Evolutionary conservation across 495 filamentous ascomycete genomes (phyloP), one percentile per base, ranked within the genome.

Genomic region (Pseudotulostoma volvatum): DNA sequence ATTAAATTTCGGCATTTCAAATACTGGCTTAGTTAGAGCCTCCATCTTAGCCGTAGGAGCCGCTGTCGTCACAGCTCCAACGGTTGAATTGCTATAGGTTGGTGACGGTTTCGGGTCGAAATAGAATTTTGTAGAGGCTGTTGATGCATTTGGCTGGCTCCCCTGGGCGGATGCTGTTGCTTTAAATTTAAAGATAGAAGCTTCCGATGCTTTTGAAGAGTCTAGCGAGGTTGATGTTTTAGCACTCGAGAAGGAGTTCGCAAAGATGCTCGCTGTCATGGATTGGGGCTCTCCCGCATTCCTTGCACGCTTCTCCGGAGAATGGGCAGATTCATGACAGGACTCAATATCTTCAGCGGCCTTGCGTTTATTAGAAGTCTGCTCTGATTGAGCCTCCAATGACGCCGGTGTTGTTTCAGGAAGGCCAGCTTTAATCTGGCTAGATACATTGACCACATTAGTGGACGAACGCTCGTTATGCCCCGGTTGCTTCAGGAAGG

Each of bases 211-310:
- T n/a, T n/a, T n/a, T n/a, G n/a, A n/a, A n/a, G n/a, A n/a, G n/a
- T n/a, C 31, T 23, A 18, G 28, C 41, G 36, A 14, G 33, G 9
- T 38, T n/a, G 35, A 11, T 38, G 33, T 4, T 30, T 11, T 8
- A 40, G 23, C 3, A 19, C 9, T 14, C 31, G 59, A 63, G 30
- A 64, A 64, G 8, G 63, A 60, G 39, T 57, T 52, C n/a, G 61
- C 60, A 25, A 66, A 66, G 14, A 62, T 53, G 37, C 30, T 57
- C 2, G 58, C 52, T 13, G 61, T 65, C 2, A 51, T 47, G 13
- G 62, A 61, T 16, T 48, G 36, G 9, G 28, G 30, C n/a, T 30
- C 20, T 11, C 33, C 41, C 23, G n/a, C n/a, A n/a, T n/a, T n/a
- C n/a, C n/a, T n/a, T 28, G 11, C 23, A 13, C 48, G 50, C 33